Base-by-base conservation (phyloP, 2,329 filamentous ascomycete species). In the Diaporthe sp. region DNA sequence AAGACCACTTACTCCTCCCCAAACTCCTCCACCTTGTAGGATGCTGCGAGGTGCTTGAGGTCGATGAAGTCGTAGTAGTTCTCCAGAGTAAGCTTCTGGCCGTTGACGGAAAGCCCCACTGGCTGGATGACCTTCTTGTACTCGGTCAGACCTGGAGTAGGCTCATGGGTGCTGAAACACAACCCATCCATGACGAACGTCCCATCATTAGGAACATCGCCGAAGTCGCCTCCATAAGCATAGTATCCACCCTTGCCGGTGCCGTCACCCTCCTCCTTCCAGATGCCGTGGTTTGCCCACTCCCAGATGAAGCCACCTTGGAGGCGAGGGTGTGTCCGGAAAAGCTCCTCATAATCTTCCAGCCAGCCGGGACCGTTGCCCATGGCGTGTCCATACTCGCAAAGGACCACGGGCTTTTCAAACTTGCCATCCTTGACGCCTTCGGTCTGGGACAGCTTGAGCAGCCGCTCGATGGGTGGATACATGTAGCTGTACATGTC, bases 401-500 rank as follows among this genome's bases (percentile, higher is more conserved):
- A 90, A 4, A 90, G 86, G 1, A 94, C 84, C 1, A 93, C 83
- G 0, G 91, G 91, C 82, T 93, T 91, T 4, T 86, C 83, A 25
- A 84, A 90, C 19, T 82, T 83, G 61, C 86, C 87, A 65, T 87
- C 84, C 0, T 79, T 76, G 51, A 87, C 85, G 1, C 86, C 87
- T 28, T 86, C 85, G 4, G 85, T 86, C 34, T 84, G 78, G 4
- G 84, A 82, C 70, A 90, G 85, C 19, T 84, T 82, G 55, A 87
- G 82, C 22, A 93, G 85, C 0, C 87, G 83, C 2, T 89, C 85
- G 12, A 92, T 83, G 0, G 86, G 83, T 0, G 90, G 88, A 77
- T 94, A 94, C 92, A 94, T 94, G 80, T 90, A 90, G 17, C 89
- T 92, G 81, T 88, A 92, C 88, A 94, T 91, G 78, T 94, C 92